Conservation (phyloP, 345 rosid species). For the Arabis alpina region DNA sequence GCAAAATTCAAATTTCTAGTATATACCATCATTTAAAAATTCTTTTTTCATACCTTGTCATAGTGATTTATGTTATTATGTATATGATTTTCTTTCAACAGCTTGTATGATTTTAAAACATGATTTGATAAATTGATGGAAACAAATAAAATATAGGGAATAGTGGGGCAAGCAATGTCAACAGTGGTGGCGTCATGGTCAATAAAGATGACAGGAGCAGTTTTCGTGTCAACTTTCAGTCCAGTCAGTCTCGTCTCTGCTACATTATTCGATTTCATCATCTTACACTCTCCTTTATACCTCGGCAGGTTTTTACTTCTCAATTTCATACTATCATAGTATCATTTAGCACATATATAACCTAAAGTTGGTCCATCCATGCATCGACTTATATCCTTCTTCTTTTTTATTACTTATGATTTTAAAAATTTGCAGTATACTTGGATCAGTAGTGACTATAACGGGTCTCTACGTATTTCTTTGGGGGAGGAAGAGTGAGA, state of each 20-base stretch:
- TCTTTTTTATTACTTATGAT: background rate
- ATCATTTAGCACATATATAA: background rate
- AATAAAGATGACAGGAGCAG: conserved; percentile 51
- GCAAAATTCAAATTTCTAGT: background rate
- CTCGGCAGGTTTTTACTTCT: conserved; percentile 42
- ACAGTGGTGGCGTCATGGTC: conserved; percentile 54
- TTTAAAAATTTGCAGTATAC: conserved; percentile 25
- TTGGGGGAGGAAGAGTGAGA: conserved; percentile 43
- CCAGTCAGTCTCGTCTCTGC: conserved; percentile 46
- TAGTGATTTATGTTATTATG: background rate
- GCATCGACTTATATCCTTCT: conserved; percentile 4
- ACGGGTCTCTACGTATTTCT: conserved; percentile 46
- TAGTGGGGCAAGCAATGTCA: conserved; percentile 54
- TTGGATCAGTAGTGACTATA: conserved; percentile 40
- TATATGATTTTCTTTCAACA: background rate
- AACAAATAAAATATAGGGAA: conserved; percentile 43
- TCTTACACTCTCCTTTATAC: conserved; percentile 38
- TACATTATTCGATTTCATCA: conserved; percentile 41
- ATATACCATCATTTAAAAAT: background rate
- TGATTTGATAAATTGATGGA: background rate
- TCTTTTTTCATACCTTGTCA: background rate
- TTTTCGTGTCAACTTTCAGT: conserved; percentile 52
- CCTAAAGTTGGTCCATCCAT: background rate
- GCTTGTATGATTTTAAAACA: background rate
- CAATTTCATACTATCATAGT: background rate